These are phyloP conservation scores for Termitomyces sp. DNA, from an alignment of 768 basidiomycete species.

Conservation along the genomic window DNA sequence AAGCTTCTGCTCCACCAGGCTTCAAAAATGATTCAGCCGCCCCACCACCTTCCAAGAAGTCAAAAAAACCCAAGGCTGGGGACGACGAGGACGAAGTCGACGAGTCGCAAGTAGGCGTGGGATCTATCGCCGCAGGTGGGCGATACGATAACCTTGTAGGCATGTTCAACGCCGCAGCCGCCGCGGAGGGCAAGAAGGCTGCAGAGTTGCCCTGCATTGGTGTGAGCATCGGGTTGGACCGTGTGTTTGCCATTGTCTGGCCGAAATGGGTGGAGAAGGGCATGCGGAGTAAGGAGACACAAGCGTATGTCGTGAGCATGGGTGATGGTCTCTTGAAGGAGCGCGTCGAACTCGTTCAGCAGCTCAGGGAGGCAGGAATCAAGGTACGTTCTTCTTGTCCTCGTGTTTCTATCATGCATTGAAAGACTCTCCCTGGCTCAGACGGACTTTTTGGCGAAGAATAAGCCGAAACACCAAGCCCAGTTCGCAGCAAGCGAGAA, in stretches of 20 bases:
- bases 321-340: conserved; percentile 87
- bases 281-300: conserved; percentile 81
- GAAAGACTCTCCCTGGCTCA: conserved; percentile 22
- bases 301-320: conserved; percentile 90
- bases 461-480: conserved; percentile 79
- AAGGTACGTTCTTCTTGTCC: conserved; percentile 48
- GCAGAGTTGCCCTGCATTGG: conserved; percentile 82
- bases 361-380: conserved; percentile 82
- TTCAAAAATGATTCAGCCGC: conserved; percentile 47
- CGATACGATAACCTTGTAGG: conserved; percentile 95
- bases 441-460: conserved; percentile 92
- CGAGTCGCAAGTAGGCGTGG: conserved; percentile 90
- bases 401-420: neutral
- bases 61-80: conserved; percentile 40
- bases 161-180: conserved; percentile 80
- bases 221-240: conserved; percentile 87
- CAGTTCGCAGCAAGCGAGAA: conserved; percentile 90
- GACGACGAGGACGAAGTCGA: conserved; percentile 81
- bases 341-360: conserved; percentile 71
- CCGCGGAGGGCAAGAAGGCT: conserved; percentile 65
- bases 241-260: conserved; percentile 89
- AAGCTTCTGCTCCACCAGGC: conserved; percentile 88
- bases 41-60: conserved; percentile 23
- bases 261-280: conserved; percentile 78
- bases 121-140: conserved; percentile 99